A percentile compares a stretch with the other conserved stretches of the same genome.
phyloP scores from a whole-genome alignment of 257 asterid genomes.

The Solanum sejunctum region DNA sequence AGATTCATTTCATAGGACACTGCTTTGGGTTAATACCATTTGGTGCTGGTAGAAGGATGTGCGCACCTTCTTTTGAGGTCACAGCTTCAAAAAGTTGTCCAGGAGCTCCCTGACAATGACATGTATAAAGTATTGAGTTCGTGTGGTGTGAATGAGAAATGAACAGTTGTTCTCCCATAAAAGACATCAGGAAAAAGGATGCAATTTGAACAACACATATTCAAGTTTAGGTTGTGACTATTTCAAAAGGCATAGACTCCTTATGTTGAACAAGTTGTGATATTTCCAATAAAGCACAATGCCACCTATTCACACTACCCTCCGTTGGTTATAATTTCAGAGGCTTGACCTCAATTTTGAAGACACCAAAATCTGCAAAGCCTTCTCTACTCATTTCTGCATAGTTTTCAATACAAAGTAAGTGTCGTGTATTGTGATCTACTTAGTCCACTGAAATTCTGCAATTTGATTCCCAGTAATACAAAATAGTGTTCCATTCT shows the following conservation, averaged over 20 bases:
- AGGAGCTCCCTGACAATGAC: neutral
- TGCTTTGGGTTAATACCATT: neutral
- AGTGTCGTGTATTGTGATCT: no score
- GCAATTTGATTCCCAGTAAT: no score
- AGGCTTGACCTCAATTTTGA: no score
- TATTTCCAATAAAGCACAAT: neutral
- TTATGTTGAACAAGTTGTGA: neutral
- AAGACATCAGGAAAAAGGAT: neutral
- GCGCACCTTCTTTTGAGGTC: neutral
- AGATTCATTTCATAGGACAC: neutral
- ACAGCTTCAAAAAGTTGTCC: neutral
- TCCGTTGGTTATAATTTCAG: no score
- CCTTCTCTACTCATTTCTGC: no score
- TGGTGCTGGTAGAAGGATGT: neutral
- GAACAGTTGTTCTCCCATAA: neutral
- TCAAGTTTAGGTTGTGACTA: neutral
- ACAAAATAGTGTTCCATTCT: no score
- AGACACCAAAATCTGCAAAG: no score
- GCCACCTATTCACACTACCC: no score
- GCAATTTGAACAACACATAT: neutral
- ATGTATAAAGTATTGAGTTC: neutral
- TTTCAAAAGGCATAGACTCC: neutral
- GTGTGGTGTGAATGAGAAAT: neutral
- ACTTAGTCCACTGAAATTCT: no score
- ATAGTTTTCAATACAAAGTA: no score